phyloP scores from a whole-genome alignment of 2,329 filamentous ascomycete species.

The Cyphellophora attinorum region DNA sequence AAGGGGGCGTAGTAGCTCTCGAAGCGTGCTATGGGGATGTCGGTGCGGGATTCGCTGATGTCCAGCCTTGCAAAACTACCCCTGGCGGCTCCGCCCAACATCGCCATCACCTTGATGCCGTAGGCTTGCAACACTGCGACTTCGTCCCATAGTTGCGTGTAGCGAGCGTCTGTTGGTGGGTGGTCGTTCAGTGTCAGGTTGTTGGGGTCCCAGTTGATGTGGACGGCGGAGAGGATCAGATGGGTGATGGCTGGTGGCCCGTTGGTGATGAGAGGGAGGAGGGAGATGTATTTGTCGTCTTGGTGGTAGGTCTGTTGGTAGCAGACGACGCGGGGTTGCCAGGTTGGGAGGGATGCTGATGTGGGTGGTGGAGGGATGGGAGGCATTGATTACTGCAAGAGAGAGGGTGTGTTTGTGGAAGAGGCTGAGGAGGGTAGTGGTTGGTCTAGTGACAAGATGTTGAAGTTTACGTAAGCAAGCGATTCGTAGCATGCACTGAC shows the following conservation, averaged over 20 bases:
- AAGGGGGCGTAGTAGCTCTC: slow-evolving; percentile 66
- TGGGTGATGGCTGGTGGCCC: slow-evolving; percentile 57
- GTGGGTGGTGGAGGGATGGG: slow-evolving; percentile 24
- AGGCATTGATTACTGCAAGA: slow-evolving; percentile 23
- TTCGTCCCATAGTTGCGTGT: slow-evolving; percentile 69
- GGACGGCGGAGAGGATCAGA: slow-evolving; percentile 76
- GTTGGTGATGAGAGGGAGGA: slow-evolving; percentile 51
- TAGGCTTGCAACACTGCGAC: slow-evolving; percentile 59
- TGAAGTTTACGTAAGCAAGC: no score
- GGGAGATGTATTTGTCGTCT: slow-evolving; percentile 44
- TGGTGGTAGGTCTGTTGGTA: slow-evolving; percentile 60
- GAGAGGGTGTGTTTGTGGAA: no score
- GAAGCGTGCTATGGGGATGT: slow-evolving; percentile 42
- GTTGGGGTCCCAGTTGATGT: slow-evolving; percentile 61
- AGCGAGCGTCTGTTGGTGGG: slow-evolving; percentile 56
- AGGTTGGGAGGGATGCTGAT: slow-evolving; percentile 7
- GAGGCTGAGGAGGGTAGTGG: no score
- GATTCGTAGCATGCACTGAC: no score
- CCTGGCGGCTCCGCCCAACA: slow-evolving; percentile 76
- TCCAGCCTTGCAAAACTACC: slow-evolving; percentile 60
- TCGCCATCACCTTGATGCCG: slow-evolving; percentile 71
- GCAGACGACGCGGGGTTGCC: slow-evolving; percentile 29
- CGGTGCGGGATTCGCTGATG: slow-evolving; percentile 32
- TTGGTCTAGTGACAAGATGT: no score
- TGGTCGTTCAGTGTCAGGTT: slow-evolving; percentile 74